A percentile compares a stretch with the other conserved stretches of the same genome.
phyloP scores from a whole-genome alignment of 2,329 filamentous ascomycete species.

The Dactylellina leptospora region DNA sequence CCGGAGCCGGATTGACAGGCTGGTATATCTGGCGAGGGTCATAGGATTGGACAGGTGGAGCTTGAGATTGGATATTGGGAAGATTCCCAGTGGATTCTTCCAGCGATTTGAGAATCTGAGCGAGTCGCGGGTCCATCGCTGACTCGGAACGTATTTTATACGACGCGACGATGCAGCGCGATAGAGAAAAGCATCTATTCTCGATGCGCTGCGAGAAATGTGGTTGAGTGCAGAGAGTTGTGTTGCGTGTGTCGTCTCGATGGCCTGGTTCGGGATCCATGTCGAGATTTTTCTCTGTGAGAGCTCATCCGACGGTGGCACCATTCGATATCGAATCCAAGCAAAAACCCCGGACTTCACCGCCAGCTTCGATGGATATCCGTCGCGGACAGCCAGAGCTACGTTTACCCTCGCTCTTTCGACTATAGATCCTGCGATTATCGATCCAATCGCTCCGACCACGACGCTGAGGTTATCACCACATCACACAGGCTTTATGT shows the following conservation, averaged over 20 bases:
- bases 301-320: constrained; percentile 34
- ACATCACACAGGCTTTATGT: background rate
- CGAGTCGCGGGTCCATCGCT: constrained; percentile 46
- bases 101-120: constrained; percentile 36
- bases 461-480: background rate
- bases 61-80: background rate
- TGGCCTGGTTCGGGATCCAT: background rate
- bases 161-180: too few relatives aligned
- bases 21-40: constrained; percentile 43
- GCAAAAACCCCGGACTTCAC: background rate
- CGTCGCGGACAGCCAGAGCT: constrained; percentile 9
- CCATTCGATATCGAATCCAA: too few relatives aligned
- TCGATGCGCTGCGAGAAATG: too few relatives aligned
- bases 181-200: too few relatives aligned
- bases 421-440: background rate
- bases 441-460: background rate
- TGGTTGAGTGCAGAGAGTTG: too few relatives aligned
- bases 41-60: constrained; percentile 17
- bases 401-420: constrained; percentile 7
- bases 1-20: constrained; percentile 13
- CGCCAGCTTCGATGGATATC: constrained; percentile 17
- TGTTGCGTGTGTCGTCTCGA: constrained; percentile 52
- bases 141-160: too few relatives aligned
- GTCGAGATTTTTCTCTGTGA: constrained; percentile 15
- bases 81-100: constrained; percentile 13